Evolutionary conservation across 2,329 filamentous ascomycete genomes (phyloP).

Genomic region (Onygena corvina): DNA sequence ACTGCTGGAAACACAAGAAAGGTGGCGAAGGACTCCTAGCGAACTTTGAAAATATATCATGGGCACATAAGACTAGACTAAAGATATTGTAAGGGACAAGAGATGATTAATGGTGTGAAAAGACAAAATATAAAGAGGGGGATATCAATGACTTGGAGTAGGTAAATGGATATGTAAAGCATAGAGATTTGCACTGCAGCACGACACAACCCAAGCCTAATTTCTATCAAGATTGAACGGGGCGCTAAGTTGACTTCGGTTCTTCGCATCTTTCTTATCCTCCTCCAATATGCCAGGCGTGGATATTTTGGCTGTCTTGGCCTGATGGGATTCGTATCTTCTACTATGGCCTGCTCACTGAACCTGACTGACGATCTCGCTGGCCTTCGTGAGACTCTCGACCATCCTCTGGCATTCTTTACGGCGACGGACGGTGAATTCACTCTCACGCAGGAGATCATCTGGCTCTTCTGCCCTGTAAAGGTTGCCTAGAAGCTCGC

Average conservation of each 20-base stretch:
- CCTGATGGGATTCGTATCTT: too few species aligned
- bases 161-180: slow-evolving; percentile 2
- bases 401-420: slow-evolving; percentile 99
- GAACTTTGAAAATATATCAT: slow-evolving; percentile 4
- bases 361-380: slow-evolving; percentile 84
- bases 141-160: slow-evolving; percentile 2
- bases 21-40: too few species aligned
- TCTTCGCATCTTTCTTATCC: too few species aligned
- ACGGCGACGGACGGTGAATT: slow-evolving; percentile 85
- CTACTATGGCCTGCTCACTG: too few species aligned
- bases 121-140: background rate
- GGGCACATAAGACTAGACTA: slow-evolving; percentile 1
- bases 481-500: slow-evolving; percentile 93
- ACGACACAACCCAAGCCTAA: slow-evolving; percentile 4
- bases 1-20: too few species aligned
- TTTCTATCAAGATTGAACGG: slow-evolving; percentile 5
- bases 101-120: background rate
- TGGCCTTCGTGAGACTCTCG: slow-evolving; percentile 76
- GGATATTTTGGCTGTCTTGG: too few species aligned
- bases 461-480: slow-evolving; percentile 85
- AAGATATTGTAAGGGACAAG: background rate
- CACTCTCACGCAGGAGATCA: slow-evolving; percentile 91
- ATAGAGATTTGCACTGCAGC: background rate
- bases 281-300: too few species aligned
- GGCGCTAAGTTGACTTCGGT: slow-evolving; percentile 1